Percentiles rank a stretch among this genome's conserved stretches.
phyloP scores from a whole-genome alignment of 257 asterid species.

The Solanum etuberosum region DNA sequence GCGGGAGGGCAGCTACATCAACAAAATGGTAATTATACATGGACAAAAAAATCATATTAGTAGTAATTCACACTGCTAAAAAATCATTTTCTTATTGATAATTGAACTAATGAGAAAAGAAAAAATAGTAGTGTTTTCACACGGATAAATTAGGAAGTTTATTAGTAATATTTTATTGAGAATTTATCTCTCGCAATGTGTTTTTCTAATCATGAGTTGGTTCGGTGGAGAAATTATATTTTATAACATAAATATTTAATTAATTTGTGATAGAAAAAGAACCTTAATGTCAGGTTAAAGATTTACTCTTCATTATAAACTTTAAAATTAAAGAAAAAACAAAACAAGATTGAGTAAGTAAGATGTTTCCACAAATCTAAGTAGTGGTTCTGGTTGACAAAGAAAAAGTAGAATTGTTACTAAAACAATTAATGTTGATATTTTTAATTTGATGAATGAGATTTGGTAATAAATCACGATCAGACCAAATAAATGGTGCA shows the following conservation, averaged over 20 bases:
- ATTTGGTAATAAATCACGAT: neutral
- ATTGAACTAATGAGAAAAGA: neutral
- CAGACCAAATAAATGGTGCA: neutral
- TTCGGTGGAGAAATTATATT: too few species aligned
- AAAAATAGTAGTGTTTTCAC: too few species aligned
- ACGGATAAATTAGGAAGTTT: neutral
- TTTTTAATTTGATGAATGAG: neutral
- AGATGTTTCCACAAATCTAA: neutral
- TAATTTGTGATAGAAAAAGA: too few species aligned
- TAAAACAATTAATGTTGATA: neutral
- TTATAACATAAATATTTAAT: too few species aligned
- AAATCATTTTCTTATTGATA: too few species aligned
- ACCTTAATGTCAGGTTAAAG: too few species aligned
- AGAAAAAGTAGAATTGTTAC: neutral
- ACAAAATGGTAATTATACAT: too few species aligned
- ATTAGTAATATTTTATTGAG: neutral
- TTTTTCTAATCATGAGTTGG: too few species aligned
- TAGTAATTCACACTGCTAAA: too few species aligned
- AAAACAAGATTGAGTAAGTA: neutral
- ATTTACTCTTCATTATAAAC: neutral
- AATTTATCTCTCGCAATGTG: too few species aligned
- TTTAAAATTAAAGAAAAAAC: neutral
- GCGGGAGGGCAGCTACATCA: too few species aligned
- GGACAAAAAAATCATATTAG: too few species aligned
- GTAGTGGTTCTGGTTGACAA: neutral